Base-by-base conservation (phyloP, 2,329 filamentous ascomycete species). In the Thielaviopsis ethacetica region DNA sequence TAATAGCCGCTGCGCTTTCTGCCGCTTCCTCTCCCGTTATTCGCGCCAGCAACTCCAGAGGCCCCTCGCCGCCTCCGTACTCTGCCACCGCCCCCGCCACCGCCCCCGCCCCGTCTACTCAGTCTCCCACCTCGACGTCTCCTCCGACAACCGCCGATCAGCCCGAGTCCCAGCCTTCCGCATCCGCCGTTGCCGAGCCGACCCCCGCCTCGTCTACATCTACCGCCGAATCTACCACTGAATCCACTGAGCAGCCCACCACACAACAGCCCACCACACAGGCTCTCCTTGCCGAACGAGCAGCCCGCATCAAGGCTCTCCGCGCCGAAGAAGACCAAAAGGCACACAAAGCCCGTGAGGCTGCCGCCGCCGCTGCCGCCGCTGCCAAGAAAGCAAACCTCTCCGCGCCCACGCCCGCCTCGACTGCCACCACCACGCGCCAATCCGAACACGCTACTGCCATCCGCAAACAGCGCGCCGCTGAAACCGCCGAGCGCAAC, bases 391-490 rank as follows among this genome's bases (percentile, higher is more conserved):
- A 73, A 26, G 72, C 71, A 7, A 68, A 71, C 62, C 66, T 70
- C 58, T 67, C 67, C 1, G 64, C 66, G 44, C 64, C 69, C 24
- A 65, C 68, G 0, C 63, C 67, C 12, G 67, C 65, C 24, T 68
- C 67, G 15, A 34, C 54, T 9, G 27, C 38, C 44, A 60, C 58
- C 4, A 26, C 58, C 19, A 21, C 38, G 38, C 38, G 47, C 5
- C 62, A 73, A 44, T 70, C 74, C 53, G 73, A 73, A 65, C 74
- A 81, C 67, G 75, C 76, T 3, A 73, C 78, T 53, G 69, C 78
- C 56, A 72, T 85, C 59, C 83, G 79, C 65, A 83, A 82, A 67
- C 78, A 80, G 58, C 82, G 85, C 64, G 75, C 80, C 59, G 79
- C 88, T 6, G 55, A 60, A 54, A 22, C 50, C n/a, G 55, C 59